Conservation (phyloP, 805 yeast species). For the Spathaspora sp. region DNA sequence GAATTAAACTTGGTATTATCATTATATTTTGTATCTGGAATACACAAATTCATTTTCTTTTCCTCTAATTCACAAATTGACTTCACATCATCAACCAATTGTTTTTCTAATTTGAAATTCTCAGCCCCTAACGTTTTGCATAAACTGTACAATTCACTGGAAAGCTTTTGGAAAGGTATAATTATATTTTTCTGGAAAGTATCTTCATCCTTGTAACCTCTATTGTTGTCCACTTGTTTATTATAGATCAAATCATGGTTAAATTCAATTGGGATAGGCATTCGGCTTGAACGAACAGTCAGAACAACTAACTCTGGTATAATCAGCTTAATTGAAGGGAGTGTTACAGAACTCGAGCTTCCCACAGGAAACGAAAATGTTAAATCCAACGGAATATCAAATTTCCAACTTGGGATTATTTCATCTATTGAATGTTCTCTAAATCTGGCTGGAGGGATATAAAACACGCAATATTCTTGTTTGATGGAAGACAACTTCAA, state of each 20-base stretch:
- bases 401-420: conserved; percentile 16
- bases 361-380: not conserved
- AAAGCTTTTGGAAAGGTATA: conserved; percentile 17
- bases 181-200: conserved; percentile 21
- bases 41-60: conserved; percentile 20
- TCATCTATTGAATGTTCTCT: conserved; percentile 5
- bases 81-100: conserved; percentile 26
- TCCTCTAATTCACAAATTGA: conserved; percentile 23
- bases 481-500: conserved; percentile 15
- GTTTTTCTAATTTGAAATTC: conserved; percentile 24
- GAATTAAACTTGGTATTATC: conserved; percentile 2
- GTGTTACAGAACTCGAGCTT: not conserved
- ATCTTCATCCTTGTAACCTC: conserved; percentile 15
- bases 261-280: conserved; percentile 36
- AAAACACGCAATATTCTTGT: conserved; percentile 14
- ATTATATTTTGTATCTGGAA: conserved; percentile 15
- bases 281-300: conserved; percentile 26
- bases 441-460: conserved; percentile 21
- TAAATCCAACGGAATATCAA: conserved; percentile 25
- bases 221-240: conserved; percentile 8
- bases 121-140: conserved; percentile 18
- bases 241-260: conserved; percentile 30
- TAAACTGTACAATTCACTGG: conserved; percentile 15
- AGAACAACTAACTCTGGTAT: conserved; percentile 27
- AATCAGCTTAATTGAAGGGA: conserved; percentile 16